Evolutionary conservation across 2,329 filamentous ascomycete species (phyloP).

Genomic region (Grosmannia clavigera): DNA sequence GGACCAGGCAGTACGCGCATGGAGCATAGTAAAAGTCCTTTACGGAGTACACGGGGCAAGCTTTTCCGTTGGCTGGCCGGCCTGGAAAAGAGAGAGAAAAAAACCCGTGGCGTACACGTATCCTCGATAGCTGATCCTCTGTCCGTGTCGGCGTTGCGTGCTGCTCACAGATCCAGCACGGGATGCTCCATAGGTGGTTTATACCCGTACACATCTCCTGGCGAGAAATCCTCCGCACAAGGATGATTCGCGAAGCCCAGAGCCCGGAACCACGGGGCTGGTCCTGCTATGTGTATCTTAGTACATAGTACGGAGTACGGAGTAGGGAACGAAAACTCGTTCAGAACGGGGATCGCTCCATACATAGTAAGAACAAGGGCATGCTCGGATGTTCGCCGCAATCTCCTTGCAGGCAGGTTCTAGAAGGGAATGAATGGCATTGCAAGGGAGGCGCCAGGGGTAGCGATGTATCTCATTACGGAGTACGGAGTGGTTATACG

Average conservation of each 20-base stretch:
- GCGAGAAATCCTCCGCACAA: not conserved
- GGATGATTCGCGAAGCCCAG: not conserved
- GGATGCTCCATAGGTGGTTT: not conserved
- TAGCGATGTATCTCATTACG: not conserved
- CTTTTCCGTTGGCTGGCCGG: no score
- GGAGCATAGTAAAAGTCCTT: not conserved
- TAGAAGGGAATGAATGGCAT: not conserved
- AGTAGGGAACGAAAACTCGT: not conserved
- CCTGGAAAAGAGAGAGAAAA: no score
- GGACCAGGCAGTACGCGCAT: not conserved
- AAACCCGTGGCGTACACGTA: no score
- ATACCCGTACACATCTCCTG: not conserved
- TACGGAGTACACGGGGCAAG: not conserved
- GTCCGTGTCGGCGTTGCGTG: not conserved
- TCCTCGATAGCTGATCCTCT: no score
- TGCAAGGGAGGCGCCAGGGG: not conserved
- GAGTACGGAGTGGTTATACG: not conserved
- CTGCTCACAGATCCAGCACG: not conserved
- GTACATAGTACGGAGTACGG: no score
- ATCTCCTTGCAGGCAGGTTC: not conserved
- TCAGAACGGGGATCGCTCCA: not conserved
- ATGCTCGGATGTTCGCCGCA: not conserved
- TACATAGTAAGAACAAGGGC: not conserved
- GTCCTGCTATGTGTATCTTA: not conserved
- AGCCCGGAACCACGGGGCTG: constrained; percentile 3